Conservation (phyloP, 495 filamentous ascomycete genomes). For the Lasiosphaeria ovina region DNA sequence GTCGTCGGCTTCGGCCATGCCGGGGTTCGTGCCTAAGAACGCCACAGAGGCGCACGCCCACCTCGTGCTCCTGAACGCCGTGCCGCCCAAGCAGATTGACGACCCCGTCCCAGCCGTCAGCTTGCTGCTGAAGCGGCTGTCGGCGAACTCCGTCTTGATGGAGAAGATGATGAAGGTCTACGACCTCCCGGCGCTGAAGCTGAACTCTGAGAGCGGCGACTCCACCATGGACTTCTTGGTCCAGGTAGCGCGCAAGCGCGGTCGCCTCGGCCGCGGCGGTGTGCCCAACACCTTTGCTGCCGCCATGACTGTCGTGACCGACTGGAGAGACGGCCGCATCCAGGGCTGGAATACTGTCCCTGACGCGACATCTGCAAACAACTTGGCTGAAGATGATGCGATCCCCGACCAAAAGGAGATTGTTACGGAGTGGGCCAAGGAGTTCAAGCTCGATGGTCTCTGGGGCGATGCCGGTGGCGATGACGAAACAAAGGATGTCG, state of each 20-base stretch:
- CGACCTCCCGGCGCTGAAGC: constrained; percentile 72
- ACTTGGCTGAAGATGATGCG: constrained; percentile 31
- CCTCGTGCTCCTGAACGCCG: constrained; percentile 82
- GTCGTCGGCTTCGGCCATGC: constrained; percentile 32
- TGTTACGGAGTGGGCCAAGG: constrained; percentile 89
- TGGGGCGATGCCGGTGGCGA: constrained; percentile 61
- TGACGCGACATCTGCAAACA: constrained; percentile 49
- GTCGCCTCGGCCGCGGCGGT: constrained; percentile 83
- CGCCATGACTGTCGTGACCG: constrained; percentile 87
- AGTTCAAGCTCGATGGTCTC: constrained; percentile 94
- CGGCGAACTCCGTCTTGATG: constrained; percentile 65
- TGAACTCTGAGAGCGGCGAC: constrained; percentile 59
- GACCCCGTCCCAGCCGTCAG: constrained; percentile 85
- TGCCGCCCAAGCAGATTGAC: constrained; percentile 89
- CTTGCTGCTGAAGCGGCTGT: constrained; percentile 75
- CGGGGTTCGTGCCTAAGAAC: constrained; percentile 50
- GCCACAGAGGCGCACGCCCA: constrained; percentile 77
- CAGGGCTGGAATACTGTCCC: constrained; percentile 89
- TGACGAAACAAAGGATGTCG: constrained; percentile 30
- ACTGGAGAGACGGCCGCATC: constrained; percentile 94
- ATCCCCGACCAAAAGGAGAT: constrained; percentile 77
- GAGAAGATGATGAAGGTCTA: constrained; percentile 78
- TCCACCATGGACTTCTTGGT: constrained; percentile 88
- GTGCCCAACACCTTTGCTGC: constrained; percentile 85
- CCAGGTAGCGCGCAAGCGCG: constrained; percentile 90